Evolutionary conservation across 164 flowering plant species (phyloP).

Genomic region (Pachysandra terminalis): DNA sequence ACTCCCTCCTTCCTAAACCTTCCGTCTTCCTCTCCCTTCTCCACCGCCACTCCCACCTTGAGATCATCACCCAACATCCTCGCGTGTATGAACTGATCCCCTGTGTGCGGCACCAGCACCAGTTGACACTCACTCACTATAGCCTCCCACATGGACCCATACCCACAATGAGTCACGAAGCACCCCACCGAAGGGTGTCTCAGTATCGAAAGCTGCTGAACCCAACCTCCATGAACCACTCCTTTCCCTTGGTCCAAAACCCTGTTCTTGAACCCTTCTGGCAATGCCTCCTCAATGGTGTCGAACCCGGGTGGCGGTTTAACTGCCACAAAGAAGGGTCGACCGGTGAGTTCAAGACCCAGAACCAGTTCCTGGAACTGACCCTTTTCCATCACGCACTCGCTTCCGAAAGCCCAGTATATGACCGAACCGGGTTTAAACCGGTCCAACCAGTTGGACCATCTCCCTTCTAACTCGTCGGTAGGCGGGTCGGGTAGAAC

Average conservation of each 20-base stretch:
- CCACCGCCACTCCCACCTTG: too few relatives aligned
- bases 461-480: conserved; percentile 15
- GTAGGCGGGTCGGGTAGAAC: conserved; percentile 23
- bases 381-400: conserved; percentile 22
- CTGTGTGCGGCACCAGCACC: too few relatives aligned
- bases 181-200: conserved; percentile 26
- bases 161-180: conserved; percentile 41
- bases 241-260: conserved; percentile 42
- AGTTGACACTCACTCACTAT: conserved; percentile 26
- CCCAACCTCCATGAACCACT: conserved; percentile 46
- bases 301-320: conserved; percentile 37
- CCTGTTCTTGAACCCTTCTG: conserved; percentile 50
- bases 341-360: conserved; percentile 44
- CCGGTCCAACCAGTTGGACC: conserved; percentile 36
- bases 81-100: too few relatives aligned
- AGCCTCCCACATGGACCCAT: conserved; percentile 26
- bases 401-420: conserved; percentile 49
- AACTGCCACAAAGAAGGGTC: conserved; percentile 40
- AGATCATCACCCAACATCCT: too few relatives aligned
- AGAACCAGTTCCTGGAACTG: conserved; percentile 51
- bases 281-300: conserved; percentile 44
- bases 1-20: too few relatives aligned
- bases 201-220: conserved; percentile 29
- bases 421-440: conserved; percentile 30
- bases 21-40: too few relatives aligned